phyloP scores from a whole-genome alignment of 2,329 filamentous ascomycete genomes.

The Fusarium coffeatum region DNA sequence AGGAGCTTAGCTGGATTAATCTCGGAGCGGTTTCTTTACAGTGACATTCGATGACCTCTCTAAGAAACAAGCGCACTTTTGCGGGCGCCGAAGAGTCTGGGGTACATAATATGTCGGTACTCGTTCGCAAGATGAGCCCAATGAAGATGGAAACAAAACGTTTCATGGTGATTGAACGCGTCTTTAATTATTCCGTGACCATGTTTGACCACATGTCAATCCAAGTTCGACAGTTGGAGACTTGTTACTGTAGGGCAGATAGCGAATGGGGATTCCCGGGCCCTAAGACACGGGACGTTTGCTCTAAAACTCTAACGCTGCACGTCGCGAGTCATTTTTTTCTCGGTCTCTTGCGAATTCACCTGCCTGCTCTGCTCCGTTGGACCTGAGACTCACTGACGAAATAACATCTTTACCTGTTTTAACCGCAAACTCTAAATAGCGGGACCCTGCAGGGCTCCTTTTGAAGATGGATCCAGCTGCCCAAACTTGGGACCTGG shows the following conservation, averaged over 20 bases:
- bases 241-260: background rate
- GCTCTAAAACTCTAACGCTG: background rate
- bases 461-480: conserved; percentile 1
- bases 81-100: background rate
- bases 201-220: background rate
- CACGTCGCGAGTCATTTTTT: conserved; percentile 18
- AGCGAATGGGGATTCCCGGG: background rate
- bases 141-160: background rate
- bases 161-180: background rate
- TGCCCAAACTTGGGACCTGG: background rate
- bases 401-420: background rate
- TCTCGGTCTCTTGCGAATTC: background rate
- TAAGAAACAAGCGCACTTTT: background rate
- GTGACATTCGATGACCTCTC: background rate
- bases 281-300: background rate
- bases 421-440: conserved; percentile 18
- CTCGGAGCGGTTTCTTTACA: background rate
- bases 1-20: background rate
- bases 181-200: background rate
- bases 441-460: conserved; percentile 1
- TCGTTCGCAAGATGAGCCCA: background rate
- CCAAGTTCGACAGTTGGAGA: background rate
- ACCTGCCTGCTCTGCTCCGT: background rate
- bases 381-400: background rate
- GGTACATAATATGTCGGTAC: background rate